These are phyloP conservation scores for Coffea eugenioides DNA, from an alignment of 257 asterid genomes.

Conservation along the genomic window DNA sequence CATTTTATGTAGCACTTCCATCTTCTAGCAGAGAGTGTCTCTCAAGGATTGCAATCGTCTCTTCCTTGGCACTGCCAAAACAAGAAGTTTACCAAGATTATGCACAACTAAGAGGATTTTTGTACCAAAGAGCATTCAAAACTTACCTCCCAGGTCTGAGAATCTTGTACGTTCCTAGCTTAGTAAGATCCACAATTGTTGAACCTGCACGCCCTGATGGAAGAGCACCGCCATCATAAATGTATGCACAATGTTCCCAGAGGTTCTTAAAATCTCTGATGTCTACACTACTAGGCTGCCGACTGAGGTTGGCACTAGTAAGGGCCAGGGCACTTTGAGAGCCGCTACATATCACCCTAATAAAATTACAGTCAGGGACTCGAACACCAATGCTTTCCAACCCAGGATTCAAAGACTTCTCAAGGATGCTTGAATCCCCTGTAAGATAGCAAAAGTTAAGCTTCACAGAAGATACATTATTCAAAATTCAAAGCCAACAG, in stretches of 20 bases:
- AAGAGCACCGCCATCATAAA: constrained; percentile 78
- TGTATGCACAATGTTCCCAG: constrained; percentile 68
- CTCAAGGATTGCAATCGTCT: constrained; percentile 55
- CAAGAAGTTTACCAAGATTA: background rate
- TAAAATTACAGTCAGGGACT: constrained; percentile 68
- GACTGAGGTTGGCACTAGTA: constrained; percentile 89
- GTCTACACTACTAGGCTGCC: constrained; percentile 77
- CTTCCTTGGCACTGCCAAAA: constrained; percentile 60
- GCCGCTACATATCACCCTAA: constrained; percentile 69
- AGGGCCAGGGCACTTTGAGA: constrained; percentile 81
- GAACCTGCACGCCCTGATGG: constrained; percentile 92
- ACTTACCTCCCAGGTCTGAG: constrained; percentile 82
- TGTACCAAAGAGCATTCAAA: background rate
- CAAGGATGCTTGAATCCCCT: constrained; percentile 82
- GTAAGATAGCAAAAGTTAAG: constrained; percentile 19
- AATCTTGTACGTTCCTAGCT: constrained; percentile 67
- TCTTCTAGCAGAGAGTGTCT: constrained; percentile 48
- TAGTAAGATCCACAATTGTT: constrained; percentile 77
- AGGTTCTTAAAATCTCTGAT: constrained; percentile 73
- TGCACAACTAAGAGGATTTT: background rate
- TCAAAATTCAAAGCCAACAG: background rate
- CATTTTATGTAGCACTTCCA: constrained; percentile 22
- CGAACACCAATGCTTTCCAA: constrained; percentile 81
- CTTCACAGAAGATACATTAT: too few relatives aligned
- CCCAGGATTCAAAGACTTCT: constrained; percentile 80